These are phyloP conservation scores for Blastobotrys elegans DNA, from an alignment of 1,139 yeast genomes.

Conservation along the genomic window DNA sequence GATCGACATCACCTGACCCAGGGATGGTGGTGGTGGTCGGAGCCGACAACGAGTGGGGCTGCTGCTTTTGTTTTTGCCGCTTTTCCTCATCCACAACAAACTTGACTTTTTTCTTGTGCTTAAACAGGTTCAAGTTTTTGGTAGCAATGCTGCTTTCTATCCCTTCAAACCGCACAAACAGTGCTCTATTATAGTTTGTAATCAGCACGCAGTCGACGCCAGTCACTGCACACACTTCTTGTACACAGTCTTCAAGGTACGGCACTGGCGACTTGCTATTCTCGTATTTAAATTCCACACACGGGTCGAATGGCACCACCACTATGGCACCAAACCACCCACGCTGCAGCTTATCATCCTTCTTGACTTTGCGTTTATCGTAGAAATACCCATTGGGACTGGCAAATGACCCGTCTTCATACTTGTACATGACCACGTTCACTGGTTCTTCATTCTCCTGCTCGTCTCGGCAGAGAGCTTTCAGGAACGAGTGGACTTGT, in stretches of 20 bases:
- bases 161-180: slow-evolving; percentile 6
- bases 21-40: not conserved
- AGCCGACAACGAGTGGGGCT: not conserved
- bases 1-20: not conserved
- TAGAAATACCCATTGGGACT: slow-evolving; percentile 10
- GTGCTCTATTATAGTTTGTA: slow-evolving; percentile 3
- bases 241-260: slow-evolving; percentile 11
- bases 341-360: not conserved
- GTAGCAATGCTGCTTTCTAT: not conserved
- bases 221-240: slow-evolving; percentile 7
- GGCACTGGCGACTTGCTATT: not conserved
- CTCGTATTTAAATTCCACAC: not conserved
- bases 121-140: not conserved
- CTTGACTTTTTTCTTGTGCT: not conserved
- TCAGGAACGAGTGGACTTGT: slow-evolving; percentile 6
- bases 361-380: not conserved
- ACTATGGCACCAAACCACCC: slow-evolving; percentile 11
- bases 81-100: not conserved
- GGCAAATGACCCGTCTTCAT: slow-evolving; percentile 4
- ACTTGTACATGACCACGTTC: slow-evolving; percentile 8
- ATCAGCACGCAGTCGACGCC: slow-evolving; percentile 6
- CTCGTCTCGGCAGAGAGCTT: slow-evolving; percentile 9
- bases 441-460: slow-evolving; percentile 2
- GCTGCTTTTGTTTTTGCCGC: too few species aligned
- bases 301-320: slow-evolving; percentile 6